These are phyloP conservation scores for Xylaria telfairii DNA, from an alignment of 495 filamentous ascomycete genomes.

Conservation along the genomic window DNA sequence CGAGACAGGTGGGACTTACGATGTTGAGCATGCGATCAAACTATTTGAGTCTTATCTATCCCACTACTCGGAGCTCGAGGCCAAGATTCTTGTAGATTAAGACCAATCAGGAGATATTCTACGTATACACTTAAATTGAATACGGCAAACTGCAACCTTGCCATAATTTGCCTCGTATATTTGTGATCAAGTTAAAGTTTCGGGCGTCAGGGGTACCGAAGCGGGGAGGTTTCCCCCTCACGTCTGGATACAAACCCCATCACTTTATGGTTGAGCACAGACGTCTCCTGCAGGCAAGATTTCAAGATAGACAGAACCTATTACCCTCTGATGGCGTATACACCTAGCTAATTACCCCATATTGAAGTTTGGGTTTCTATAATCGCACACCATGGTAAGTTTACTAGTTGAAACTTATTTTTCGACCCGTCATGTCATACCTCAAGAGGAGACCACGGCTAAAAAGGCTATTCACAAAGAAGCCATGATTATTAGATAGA, in stretches of 20 bases:
- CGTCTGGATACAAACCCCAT: neutral
- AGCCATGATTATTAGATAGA: neutral
- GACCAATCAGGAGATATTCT: neutral
- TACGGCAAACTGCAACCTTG: neutral
- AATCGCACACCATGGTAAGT: neutral
- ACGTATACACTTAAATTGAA: neutral
- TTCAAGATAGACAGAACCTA: neutral
- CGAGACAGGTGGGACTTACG: slow-evolving; percentile 85
- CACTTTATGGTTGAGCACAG: slow-evolving; percentile 11
- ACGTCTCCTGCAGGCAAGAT: slow-evolving; percentile 8
- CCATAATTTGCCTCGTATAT: neutral
- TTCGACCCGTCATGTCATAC: neutral
- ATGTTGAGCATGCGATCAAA: slow-evolving; percentile 86
- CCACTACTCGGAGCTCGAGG: slow-evolving; percentile 78
- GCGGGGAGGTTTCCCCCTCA: slow-evolving; percentile 1
- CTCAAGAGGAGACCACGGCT: neutral
- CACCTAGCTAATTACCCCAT: slow-evolving; percentile 6
- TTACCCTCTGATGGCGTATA: neutral
- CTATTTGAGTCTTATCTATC: slow-evolving; percentile 89
- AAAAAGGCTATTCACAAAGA: neutral
- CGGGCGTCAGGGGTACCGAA: neutral
- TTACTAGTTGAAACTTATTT: neutral
- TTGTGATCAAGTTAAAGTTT: neutral
- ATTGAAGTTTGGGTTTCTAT: neutral
- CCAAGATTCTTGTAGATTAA: slow-evolving; percentile 80